Evolutionary conservation across 148 eudicot species (phyloP).

Genomic region (Vaccinium macrocarpon): DNA sequence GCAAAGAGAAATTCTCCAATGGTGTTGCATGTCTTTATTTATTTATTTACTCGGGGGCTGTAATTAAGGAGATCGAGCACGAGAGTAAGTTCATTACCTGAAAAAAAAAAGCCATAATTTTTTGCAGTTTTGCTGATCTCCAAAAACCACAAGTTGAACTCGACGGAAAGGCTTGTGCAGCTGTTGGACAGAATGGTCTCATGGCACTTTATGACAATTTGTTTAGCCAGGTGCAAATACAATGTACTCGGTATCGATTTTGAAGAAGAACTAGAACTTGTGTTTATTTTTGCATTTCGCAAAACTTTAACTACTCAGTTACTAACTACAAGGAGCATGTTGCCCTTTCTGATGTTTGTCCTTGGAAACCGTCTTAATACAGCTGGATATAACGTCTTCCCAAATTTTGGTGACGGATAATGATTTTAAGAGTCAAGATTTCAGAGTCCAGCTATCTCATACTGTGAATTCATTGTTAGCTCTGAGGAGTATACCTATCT

Average conservation of each 20-base stretch:
- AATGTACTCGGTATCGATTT: not conserved
- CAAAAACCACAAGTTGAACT: constrained; percentile 92
- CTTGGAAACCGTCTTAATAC: constrained; percentile 24
- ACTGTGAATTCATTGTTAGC: constrained; percentile 72
- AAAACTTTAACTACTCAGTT: not conserved
- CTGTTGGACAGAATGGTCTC: constrained; percentile 95
- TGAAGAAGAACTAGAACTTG: not conserved
- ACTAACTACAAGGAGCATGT: not conserved
- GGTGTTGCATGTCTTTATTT: not conserved
- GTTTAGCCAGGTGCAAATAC: constrained; percentile 68
- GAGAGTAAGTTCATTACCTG: not conserved
- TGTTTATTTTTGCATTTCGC: not conserved
- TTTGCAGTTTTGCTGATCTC: constrained; percentile 84
- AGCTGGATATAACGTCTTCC: constrained; percentile 91
- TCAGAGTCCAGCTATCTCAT: constrained; percentile 63
- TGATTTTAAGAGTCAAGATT: constrained; percentile 71
- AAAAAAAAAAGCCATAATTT: constrained; percentile 12
- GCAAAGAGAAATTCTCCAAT: not conserved
- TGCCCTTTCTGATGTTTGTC: constrained; percentile 8
- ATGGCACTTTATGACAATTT: constrained; percentile 92
- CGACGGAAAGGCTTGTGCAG: constrained; percentile 98
- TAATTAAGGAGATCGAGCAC: not conserved
- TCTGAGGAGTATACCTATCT: constrained; percentile 73
- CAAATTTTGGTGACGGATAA: constrained; percentile 96
- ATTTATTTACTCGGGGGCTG: not conserved